Percentiles rank a stretch among this genome's conserved stretches.
Evolutionary conservation across 2,329 filamentous ascomycete species (phyloP).

Genomic region (Scleromitrula shiraiana): DNA sequence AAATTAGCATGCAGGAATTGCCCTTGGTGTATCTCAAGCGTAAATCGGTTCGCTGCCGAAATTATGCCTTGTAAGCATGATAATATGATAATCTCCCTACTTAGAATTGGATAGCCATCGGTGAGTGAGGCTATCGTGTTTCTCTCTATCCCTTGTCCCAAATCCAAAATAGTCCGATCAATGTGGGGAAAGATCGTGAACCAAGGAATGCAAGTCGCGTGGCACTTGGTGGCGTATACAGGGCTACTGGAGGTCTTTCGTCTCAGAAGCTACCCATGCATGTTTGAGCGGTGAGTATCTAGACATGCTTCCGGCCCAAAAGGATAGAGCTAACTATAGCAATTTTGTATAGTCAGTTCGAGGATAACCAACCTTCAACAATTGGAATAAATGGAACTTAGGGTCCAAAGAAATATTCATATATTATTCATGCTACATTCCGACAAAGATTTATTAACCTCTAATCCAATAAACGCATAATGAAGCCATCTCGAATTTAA

Average conservation of each 20-base stretch:
- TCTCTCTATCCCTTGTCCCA: conserved; percentile 7
- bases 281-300: conserved; percentile 29
- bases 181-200: conserved; percentile 8
- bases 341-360: conserved; percentile 6
- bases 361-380: conserved; percentile 10
- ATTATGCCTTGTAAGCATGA: conserved; percentile 23
- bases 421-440: conserved; percentile 9
- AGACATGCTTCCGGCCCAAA: conserved; percentile 13
- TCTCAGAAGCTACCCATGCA: conserved; percentile 14
- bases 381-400: too few species aligned
- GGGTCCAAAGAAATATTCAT: too few species aligned
- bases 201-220: conserved; percentile 10
- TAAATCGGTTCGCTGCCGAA: conserved; percentile 18
- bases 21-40: neutral
- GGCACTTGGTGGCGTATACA: conserved; percentile 12
- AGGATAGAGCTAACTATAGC: conserved; percentile 14
- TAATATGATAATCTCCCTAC: conserved; percentile 4
- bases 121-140: conserved; percentile 7
- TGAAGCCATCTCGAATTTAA: neutral
- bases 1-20: neutral
- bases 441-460: neutral
- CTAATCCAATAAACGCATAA: neutral
- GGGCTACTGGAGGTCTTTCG: conserved; percentile 13
- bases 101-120: neutral
- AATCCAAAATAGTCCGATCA: conserved; percentile 3